Evolutionary conservation across 2,329 filamentous ascomycete genomes (phyloP).

Genomic region (Nannizziopsis arthrosporioides): DNA sequence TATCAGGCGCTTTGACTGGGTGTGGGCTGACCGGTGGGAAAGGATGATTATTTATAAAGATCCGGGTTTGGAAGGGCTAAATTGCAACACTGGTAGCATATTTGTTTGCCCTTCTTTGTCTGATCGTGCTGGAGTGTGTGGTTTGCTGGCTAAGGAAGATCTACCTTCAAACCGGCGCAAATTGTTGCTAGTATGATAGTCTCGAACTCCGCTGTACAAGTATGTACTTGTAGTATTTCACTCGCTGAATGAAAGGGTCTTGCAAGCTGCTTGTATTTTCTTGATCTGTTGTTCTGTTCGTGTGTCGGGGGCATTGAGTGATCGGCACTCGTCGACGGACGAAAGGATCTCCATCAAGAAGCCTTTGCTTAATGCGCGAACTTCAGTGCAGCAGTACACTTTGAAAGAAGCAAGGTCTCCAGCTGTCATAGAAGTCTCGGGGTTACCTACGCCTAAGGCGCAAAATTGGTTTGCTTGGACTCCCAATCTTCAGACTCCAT

Average conservation of each 20-base stretch:
- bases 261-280: background rate
- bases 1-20: constrained; percentile 8
- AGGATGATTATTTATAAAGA: constrained; percentile 3
- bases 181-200: background rate
- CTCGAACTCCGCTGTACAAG: constrained; percentile 7
- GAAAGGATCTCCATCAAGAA: background rate
- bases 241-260: background rate
- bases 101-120: background rate
- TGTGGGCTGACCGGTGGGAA: constrained; percentile 5
- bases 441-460: no score
- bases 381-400: no score
- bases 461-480: no score
- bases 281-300: background rate
- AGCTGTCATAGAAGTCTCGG: no score
- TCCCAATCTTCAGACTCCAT: no score
- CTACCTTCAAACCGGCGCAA: background rate
- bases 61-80: constrained; percentile 4
- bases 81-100: constrained; percentile 6
- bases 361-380: no score
- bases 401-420: no score
- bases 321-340: background rate
- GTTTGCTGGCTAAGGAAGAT: background rate
- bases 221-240: constrained; percentile 6
- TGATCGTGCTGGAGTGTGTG: background rate
- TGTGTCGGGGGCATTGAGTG: background rate